A percentile compares a stretch with the other conserved stretches of the same genome.
These are phyloP conservation scores for Globisporangium nagaii DNA, from an alignment of 352 stramenopile species.

Conservation along the genomic window DNA sequence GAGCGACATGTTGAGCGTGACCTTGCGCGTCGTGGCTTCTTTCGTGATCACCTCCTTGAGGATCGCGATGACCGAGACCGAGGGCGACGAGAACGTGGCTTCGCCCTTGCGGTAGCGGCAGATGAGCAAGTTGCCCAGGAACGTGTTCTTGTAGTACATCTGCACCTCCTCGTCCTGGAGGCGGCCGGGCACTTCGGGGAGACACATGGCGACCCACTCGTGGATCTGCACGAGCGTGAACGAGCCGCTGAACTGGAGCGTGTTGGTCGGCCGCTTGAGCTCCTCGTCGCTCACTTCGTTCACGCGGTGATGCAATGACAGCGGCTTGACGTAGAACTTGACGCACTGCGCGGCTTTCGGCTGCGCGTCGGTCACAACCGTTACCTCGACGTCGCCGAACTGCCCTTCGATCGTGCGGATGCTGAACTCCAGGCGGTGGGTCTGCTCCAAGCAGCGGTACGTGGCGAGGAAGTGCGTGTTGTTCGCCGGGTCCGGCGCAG, in stretches of 20 bases:
- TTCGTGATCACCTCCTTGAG: slow-evolving; percentile 83
- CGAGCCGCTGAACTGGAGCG: slow-evolving; percentile 57
- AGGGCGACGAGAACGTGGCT: slow-evolving; percentile 69
- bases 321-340: slow-evolving; percentile 74
- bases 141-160: slow-evolving; percentile 77
- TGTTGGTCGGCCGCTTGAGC: slow-evolving; percentile 51
- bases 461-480: slow-evolving; percentile 74
- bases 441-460: slow-evolving; percentile 75
- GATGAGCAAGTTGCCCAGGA: slow-evolving; percentile 63
- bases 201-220: slow-evolving; percentile 78
- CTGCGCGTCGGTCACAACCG: slow-evolving; percentile 55
- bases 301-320: slow-evolving; percentile 78
- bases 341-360: slow-evolving; percentile 64
- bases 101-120: slow-evolving; percentile 75
- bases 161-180: slow-evolving; percentile 65
- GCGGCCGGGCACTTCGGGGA: slow-evolving; percentile 68
- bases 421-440: slow-evolving; percentile 72
- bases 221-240: slow-evolving; percentile 85
- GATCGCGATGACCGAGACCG: slow-evolving; percentile 79
- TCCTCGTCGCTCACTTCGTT: slow-evolving; percentile 54
- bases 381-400: slow-evolving; percentile 73
- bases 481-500: slow-evolving; percentile 35
- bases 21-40: slow-evolving; percentile 73
- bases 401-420: slow-evolving; percentile 84
- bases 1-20: slow-evolving; percentile 72